phyloP scores from a whole-genome alignment of 139 green algal species.

The Axilococcus clingmanii region DNA sequence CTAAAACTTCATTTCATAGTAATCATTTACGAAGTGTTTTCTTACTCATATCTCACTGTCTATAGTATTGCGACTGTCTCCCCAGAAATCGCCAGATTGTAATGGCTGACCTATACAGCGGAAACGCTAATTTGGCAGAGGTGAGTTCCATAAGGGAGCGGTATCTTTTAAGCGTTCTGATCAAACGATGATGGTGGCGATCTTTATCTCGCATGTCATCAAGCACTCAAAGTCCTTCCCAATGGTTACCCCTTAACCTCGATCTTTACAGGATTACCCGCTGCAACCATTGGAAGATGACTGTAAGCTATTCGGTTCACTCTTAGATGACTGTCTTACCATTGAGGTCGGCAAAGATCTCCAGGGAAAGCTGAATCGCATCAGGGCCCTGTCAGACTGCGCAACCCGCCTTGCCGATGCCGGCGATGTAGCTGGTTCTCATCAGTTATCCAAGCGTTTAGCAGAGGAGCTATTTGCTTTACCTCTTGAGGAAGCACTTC shows the following conservation, averaged over 20 bases:
- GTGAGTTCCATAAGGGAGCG: no score
- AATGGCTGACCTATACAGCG: no score
- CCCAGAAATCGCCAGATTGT: no score
- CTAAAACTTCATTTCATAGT: no score
- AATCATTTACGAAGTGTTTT: no score
- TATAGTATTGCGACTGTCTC: no score
- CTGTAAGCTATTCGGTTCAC: slow-evolving; percentile 64
- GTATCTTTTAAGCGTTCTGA: no score
- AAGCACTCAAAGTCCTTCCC: no score
- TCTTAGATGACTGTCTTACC: slow-evolving; percentile 75
- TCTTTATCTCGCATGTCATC: no score
- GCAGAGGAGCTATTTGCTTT: slow-evolving; percentile 67
- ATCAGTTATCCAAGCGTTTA: slow-evolving; percentile 49
- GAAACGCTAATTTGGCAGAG: no score
- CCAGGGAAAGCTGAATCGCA: slow-evolving; percentile 59
- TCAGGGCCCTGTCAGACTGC: slow-evolving; percentile 50
- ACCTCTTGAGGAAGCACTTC: slow-evolving; percentile 69
- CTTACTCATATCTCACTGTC: no score
- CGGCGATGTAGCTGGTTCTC: slow-evolving; percentile 39
- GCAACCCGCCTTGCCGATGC: slow-evolving; percentile 37
- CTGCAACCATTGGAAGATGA: slow-evolving; percentile 71
- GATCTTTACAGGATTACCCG: slow-evolving; percentile 35
- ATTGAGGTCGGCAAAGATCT: slow-evolving; percentile 72
- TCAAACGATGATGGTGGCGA: no score
- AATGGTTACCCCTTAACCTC: background rate